phyloP scores from a whole-genome alignment of 805 yeast species.

The Myxozyma neotropica region DNA sequence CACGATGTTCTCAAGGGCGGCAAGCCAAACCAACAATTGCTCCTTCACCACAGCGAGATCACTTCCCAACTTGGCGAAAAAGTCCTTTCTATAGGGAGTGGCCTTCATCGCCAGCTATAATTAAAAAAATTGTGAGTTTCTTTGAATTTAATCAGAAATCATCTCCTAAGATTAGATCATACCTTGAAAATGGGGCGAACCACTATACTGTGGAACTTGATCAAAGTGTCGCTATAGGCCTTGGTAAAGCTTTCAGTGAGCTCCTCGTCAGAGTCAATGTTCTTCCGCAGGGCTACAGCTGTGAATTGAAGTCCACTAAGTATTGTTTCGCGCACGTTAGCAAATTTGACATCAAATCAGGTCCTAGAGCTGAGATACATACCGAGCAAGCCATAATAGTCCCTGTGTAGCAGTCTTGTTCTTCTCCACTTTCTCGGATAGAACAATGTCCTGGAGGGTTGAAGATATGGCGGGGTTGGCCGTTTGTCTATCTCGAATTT shows the following conservation, averaged over 20 bases:
- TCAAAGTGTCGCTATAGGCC: constrained; percentile 79
- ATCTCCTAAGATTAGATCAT: neutral
- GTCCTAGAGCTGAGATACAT: constrained; percentile 8
- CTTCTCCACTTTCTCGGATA: constrained; percentile 68
- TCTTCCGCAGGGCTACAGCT: constrained; percentile 84
- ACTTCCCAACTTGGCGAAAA: constrained; percentile 77
- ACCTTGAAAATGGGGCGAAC: constrained; percentile 80
- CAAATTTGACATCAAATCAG: neutral
- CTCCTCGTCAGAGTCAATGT: constrained; percentile 65
- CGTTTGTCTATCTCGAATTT: constrained; percentile 67
- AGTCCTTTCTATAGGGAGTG: constrained; percentile 86
- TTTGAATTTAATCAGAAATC: neutral
- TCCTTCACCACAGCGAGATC: constrained; percentile 66
- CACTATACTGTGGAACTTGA: constrained; percentile 78
- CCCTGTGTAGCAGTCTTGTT: constrained; percentile 84
- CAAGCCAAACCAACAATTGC: constrained; percentile 74
- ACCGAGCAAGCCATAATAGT: constrained; percentile 72
- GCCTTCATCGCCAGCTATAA: constrained; percentile 81
- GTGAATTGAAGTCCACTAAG: constrained; percentile 81
- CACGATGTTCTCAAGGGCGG: constrained; percentile 74
- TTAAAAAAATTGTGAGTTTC: too few relatives aligned
- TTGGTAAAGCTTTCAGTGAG: constrained; percentile 76
- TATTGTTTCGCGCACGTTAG: neutral
- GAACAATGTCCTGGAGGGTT: constrained; percentile 78
- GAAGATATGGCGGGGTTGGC: constrained; percentile 62